Evolutionary conservation across 345 rosid species (phyloP), one percentile per base, ranked within the genome.

Genomic region (Eucalyptus regnans): DNA sequence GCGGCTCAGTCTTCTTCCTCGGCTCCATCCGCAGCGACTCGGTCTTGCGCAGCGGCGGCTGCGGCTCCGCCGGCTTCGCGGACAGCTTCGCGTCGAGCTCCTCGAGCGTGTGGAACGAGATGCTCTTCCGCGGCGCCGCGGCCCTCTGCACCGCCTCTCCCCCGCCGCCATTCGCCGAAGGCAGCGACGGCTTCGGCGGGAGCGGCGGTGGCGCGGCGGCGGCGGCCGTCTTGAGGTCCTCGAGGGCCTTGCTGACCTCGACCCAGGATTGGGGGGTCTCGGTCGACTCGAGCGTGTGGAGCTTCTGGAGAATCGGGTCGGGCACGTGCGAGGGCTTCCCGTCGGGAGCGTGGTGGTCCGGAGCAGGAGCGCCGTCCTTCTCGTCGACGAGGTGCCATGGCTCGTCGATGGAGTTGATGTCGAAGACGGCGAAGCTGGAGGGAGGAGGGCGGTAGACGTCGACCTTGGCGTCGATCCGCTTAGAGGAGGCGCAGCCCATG

Each of bases 211-310:
- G 81, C 20, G 91, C 86, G 17, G 90, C 84, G 79, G 89, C 13
- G 50, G 48, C 76, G 86, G 89, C 46, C 9, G 97, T 95, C 89
- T 96, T 95, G 81, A 96, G 95, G 89, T 94, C 94, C 88, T 95
- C 95, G 2, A 98, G 91, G 33, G 97, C 95, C 88, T 96, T 97
- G 87, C 98, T 97, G 76, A 98, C 98, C 56, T 98, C 99, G 25
- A 94, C 97, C 99, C 99, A 97, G 11, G 99, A 93, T 76, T 92
- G 95, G 89, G 99, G 98, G 88, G 95, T 90, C n/a, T 93, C 95
- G 20, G 56, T 86, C 9, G 93, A 25, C 6, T 94, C 98, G 41
- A 93, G 84, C 87, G 89, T 93, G 52, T 90, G 90, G 89, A 94
- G 95, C 90, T 95, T 97, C 50, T 96, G 96, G 9, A 93, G 93